These are phyloP conservation scores for Przewalskia tangutica DNA, from an alignment of 257 asterid species.

Conservation along the genomic window DNA sequence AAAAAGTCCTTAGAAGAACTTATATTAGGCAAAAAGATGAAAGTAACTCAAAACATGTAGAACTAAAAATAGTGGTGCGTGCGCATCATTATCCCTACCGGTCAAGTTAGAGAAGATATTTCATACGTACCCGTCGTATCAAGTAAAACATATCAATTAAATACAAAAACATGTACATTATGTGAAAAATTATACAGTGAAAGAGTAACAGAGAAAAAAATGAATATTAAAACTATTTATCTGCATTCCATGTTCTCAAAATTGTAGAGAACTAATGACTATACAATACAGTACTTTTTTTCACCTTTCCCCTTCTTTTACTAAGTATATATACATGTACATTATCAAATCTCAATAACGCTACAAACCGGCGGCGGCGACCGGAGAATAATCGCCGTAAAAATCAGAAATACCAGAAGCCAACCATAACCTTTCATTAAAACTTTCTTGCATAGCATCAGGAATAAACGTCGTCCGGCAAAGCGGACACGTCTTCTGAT, in stretches of 20 bases:
- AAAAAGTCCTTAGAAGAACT: no score
- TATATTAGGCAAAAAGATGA: no score
- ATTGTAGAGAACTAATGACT: neutral
- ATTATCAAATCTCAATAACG: neutral
- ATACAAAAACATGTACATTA: no score
- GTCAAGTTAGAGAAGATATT: no score
- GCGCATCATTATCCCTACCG: no score
- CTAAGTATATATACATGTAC: neutral
- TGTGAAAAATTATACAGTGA: no score
- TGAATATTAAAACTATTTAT: neutral
- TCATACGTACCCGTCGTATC: no score
- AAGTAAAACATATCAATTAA: no score
- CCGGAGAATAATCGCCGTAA: conserved; percentile 64
- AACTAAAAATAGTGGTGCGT: no score
- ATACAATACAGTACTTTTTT: neutral
- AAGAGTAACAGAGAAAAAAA: neutral
- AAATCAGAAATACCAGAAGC: conserved; percentile 80
- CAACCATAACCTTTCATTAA: conserved; percentile 76
- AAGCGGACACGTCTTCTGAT: conserved; percentile 94
- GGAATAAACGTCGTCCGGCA: conserved; percentile 77
- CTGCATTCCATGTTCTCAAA: neutral
- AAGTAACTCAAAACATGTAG: no score
- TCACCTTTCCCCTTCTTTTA: neutral
- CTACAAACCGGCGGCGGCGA: conserved; percentile 45
- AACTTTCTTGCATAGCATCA: conserved; percentile 76